Percentiles rank a stretch among this genome's conserved stretches.
Conservation (phyloP, 2,329 filamentous ascomycete genomes). For the Ceratocystiopsis minuta region DNA sequence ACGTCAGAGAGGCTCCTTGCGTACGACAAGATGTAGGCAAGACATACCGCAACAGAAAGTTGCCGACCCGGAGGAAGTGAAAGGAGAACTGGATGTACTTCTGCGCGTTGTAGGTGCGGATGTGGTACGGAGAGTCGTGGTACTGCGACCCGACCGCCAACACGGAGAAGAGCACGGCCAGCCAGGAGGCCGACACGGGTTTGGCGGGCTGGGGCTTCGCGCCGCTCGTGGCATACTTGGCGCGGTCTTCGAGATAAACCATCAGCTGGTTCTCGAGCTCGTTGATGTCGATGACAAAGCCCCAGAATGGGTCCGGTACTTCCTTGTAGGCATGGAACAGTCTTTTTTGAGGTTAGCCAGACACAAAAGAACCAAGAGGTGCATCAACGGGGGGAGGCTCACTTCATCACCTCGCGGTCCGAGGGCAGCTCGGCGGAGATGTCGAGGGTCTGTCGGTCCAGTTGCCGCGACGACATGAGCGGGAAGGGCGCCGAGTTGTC, state of each 20-base stretch:
- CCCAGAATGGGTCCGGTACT: conserved; percentile 50
- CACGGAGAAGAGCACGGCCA: conserved; percentile 47
- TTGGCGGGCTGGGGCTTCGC: conserved; percentile 23
- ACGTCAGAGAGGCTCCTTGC: too few species aligned
- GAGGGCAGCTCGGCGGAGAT: conserved; percentile 44
- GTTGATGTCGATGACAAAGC: conserved; percentile 47
- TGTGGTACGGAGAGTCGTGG: conserved; percentile 44
- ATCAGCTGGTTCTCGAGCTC: conserved; percentile 47
- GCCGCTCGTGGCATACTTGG: conserved; percentile 31
- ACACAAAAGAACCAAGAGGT: too few species aligned
- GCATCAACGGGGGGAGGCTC: too few species aligned
- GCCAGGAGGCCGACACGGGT: conserved; percentile 44
- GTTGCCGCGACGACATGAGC: conserved; percentile 45
- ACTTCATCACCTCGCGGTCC: conserved; percentile 50
- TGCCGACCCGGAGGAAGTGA: conserved; percentile 44
- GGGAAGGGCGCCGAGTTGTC: conserved; percentile 50
- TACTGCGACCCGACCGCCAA: conserved; percentile 49
- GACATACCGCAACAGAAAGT: conserved; percentile 34
- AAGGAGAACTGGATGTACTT: conserved; percentile 46
- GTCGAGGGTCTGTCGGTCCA: conserved; percentile 40
- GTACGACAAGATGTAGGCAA: too few species aligned
- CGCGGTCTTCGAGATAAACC: conserved; percentile 46
- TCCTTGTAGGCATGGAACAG: conserved; percentile 50
- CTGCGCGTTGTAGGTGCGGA: conserved; percentile 39
- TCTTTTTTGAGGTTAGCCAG: conserved; percentile 18